phyloP scores from a whole-genome alignment of 2,329 filamentous ascomycete genomes.

The Graphium sp. region DNA sequence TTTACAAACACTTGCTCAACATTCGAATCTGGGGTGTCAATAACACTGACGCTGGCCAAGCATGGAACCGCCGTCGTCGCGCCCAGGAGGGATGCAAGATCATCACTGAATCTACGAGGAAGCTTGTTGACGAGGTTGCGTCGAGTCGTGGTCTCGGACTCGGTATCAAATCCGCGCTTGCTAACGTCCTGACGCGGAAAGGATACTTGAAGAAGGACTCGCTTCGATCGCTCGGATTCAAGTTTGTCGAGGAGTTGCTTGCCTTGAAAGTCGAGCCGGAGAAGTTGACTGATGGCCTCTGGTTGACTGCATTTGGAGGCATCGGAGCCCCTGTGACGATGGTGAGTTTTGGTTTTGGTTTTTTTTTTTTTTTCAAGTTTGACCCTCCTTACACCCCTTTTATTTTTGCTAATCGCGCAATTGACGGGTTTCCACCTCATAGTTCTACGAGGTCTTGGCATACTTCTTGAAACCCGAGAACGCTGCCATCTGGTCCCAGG shows the following conservation, averaged over 20 bases:
- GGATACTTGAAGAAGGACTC: slow-evolving; percentile 15
- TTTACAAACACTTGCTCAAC: slow-evolving; percentile 24
- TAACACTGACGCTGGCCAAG: slow-evolving; percentile 26
- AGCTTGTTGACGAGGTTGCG: slow-evolving; percentile 19
- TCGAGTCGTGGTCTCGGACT: slow-evolving; percentile 14
- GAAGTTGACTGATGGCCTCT: slow-evolving; percentile 16
- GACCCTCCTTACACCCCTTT: too few species aligned
- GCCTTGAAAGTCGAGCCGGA: slow-evolving; percentile 14
- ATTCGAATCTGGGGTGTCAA: slow-evolving; percentile 27
- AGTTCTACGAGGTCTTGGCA: slow-evolving; percentile 25
- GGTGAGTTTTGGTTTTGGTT: slow-evolving; percentile 11
- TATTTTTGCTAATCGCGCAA: too few species aligned
- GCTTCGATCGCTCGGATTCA: slow-evolving; percentile 19
- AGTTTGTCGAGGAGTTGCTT: slow-evolving; percentile 19
- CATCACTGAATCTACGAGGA: slow-evolving; percentile 19
- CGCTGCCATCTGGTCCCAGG: slow-evolving; percentile 21
- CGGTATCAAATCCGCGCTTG: slow-evolving; percentile 12
- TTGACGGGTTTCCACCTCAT: background rate
- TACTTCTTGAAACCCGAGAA: slow-evolving; percentile 23
- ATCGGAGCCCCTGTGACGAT: slow-evolving; percentile 19
- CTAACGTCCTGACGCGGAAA: slow-evolving; percentile 12
- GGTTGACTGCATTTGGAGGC: slow-evolving; percentile 22
- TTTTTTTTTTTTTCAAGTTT: background rate
- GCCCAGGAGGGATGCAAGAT: slow-evolving; percentile 20
- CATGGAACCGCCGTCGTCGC: slow-evolving; percentile 24